Percentiles rank a stretch among this genome's conserved stretches.
Evolutionary conservation across 768 basidiomycete species (phyloP).

Genomic region (Cystoderma amianthinum): DNA sequence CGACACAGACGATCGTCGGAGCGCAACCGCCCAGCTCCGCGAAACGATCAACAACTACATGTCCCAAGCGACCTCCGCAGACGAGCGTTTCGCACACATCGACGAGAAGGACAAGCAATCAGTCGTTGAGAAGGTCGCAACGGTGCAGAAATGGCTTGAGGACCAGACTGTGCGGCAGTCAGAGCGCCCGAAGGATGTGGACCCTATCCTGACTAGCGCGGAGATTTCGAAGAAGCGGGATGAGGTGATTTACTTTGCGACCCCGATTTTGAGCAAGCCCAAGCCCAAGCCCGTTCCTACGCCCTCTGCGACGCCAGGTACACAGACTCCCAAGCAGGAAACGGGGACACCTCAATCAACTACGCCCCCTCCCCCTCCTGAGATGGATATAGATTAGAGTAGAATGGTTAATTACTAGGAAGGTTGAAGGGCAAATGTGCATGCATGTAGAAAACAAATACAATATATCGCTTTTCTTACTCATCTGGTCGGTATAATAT

Average conservation of each 20-base stretch:
- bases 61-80: conserved; percentile 70
- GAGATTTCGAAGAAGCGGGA: conserved; percentile 91
- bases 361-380: conserved; percentile 21
- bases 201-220: conserved; percentile 72
- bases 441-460: too few relatives aligned
- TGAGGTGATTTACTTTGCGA: conserved; percentile 84
- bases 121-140: conserved; percentile 87
- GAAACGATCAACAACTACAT: conserved; percentile 87
- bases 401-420: background rate
- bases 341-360: conserved; percentile 24
- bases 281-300: conserved; percentile 82
- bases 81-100: conserved; percentile 88
- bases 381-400: conserved; percentile 82
- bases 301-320: conserved; percentile 43
- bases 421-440: too few relatives aligned
- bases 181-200: conserved; percentile 84
- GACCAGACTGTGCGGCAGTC: conserved; percentile 84
- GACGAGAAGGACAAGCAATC: conserved; percentile 80
- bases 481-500: too few relatives aligned
- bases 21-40: conserved; percentile 67
- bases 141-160: conserved; percentile 91
- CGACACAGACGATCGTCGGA: conserved; percentile 77
- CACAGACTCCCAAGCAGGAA: conserved; percentile 69
- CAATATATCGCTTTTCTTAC: too few relatives aligned
- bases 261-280: conserved; percentile 85